Evolutionary conservation across 2,329 filamentous ascomycete species (phyloP), one percentile per base, ranked within the genome.

Genomic region (Fusarium lyarnte): DNA sequence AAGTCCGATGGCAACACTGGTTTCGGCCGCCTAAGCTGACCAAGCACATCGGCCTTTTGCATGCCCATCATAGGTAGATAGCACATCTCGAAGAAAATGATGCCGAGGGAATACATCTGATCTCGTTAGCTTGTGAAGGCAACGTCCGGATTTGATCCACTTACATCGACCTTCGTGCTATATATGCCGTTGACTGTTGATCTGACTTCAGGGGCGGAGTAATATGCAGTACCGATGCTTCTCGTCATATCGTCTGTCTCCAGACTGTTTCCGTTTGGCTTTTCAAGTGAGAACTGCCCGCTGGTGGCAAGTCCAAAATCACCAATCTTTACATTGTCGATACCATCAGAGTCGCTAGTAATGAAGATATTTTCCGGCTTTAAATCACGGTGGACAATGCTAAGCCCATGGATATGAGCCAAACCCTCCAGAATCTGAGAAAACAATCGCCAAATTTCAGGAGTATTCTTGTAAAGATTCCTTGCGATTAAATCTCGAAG

Each of bases 31-130:
- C 94, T 89, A 45, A 98, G 86, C 60, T 88, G 85, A 58, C 92
- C 88, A 33, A 98, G 85, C 8, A 91, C 88, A 57, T 87, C 82
- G 4, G 88, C 88, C 70, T 90, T 87, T 75, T 92, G 87, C 89
- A 92, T 91, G 8, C 89, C 90, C 79, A 91, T 85, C 82, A 91
- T 88, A 1, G 89, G 86, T 38, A 85, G 82, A 72, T 91, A 95
- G 78, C 93, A 97, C 96, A 99, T 99, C 82, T 99, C 96, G 75
- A 98, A 98, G 83, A 99, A 97, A 63, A 99, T 98, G 71, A 99
- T 93, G 1, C 96, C 96, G 45, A 99, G 86, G 0, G 95, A 98
- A 79, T 96, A 99, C 95, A 99, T 98, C 88, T 91, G 62, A 1
- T 1, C n/a, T 57, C 77, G 73, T 74, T 59, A 67, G 52, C 25